These are phyloP conservation scores for Apiotrichum gracile DNA, from an alignment of 1,284 basidiomycete genomes.

Conservation along the genomic window DNA sequence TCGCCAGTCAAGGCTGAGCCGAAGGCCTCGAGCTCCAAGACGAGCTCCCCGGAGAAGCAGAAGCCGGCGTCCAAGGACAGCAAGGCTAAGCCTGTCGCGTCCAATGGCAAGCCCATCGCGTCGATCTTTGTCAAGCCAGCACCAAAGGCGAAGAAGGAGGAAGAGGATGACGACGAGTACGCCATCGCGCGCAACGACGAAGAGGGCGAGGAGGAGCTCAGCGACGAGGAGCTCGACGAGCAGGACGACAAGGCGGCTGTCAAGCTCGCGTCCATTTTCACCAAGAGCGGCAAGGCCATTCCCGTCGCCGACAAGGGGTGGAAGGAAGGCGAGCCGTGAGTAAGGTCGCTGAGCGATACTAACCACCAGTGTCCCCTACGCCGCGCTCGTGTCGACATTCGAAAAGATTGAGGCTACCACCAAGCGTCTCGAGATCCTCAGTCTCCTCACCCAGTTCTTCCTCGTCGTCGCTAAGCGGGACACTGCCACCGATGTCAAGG, in stretches of 20 bases:
- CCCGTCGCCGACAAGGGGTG: slow-evolving; percentile 78
- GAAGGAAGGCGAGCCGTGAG: slow-evolving; percentile 79
- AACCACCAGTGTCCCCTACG: slow-evolving; percentile 75
- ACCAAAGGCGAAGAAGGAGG: slow-evolving; percentile 24
- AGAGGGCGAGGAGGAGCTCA: slow-evolving; percentile 44
- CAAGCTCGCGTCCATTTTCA: slow-evolving; percentile 60
- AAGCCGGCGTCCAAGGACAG: slow-evolving; percentile 1
- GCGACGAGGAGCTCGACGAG: slow-evolving; percentile 49
- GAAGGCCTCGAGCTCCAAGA: slow-evolving; percentile 7
- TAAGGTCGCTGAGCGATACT: slow-evolving; percentile 12
- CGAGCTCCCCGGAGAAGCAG: background rate
- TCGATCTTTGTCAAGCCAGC: slow-evolving; percentile 45
- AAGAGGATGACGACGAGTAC: slow-evolving; percentile 26
- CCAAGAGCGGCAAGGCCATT: slow-evolving; percentile 53
- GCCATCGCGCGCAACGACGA: slow-evolving; percentile 49
- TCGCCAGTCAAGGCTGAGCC: background rate
- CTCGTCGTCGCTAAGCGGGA: slow-evolving; percentile 73
- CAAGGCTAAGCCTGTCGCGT: background rate
- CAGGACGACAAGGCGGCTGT: slow-evolving; percentile 57
- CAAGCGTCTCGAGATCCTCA: slow-evolving; percentile 89
- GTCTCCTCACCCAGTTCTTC: slow-evolving; percentile 80
- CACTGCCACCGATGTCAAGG: slow-evolving; percentile 34
- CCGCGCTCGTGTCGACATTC: slow-evolving; percentile 83
- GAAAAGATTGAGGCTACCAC: slow-evolving; percentile 89
- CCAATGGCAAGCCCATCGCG: slow-evolving; percentile 42